Base-by-base conservation (phyloP, 1,284 basidiomycete genomes). In the Coniferiporia weirii region DNA sequence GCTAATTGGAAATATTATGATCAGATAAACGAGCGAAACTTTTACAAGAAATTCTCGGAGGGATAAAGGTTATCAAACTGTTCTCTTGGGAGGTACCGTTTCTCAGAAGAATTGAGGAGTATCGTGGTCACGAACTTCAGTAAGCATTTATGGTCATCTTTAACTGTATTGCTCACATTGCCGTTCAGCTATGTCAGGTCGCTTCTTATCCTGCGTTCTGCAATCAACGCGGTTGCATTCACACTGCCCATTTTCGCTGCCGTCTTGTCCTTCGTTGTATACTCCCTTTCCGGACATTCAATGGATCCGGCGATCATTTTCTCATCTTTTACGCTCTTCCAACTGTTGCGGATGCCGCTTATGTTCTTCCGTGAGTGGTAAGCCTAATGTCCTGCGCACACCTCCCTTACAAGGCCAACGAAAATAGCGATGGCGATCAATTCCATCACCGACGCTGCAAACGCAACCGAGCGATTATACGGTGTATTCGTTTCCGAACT, bases 61-160 rank as follows among this genome's bases (percentile, higher is more conserved):
- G 91, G 0, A 94, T 95, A 82, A 87, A 90, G 65, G 81, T 95
- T 57, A 90, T 95, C 78, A 97, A 96, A 71, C 88, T 89, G 71
- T 93, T 93, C 68, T 82, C 86, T n/a, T 91, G 86, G 87, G 87
- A 89, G 66, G 65, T 71, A 1, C 88, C 92, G 0, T 93, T 92
- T 72, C 76, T 91, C 56, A 75, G 81, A 43, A 80, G 88, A 54
- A 82, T 96, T 45, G 78, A 80, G 36, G 81, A 82, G 27, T 87
- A 89, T 67, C 82, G 95, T 51, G 76, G 75, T 46, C 81, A 82
- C 64, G 95, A 97, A 73, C 83, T 95, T 75, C 66, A 66, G 79
- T 85, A 70, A 44, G 79, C 70, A 36, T 36, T 45, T 7, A 45
- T 13, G 17, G 46, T 8, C n/a, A 32, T 38, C 20, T 49, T 55